These are phyloP conservation scores for Nothophoma quercina DNA, from an alignment of 2,329 filamentous ascomycete genomes.

Conservation along the genomic window DNA sequence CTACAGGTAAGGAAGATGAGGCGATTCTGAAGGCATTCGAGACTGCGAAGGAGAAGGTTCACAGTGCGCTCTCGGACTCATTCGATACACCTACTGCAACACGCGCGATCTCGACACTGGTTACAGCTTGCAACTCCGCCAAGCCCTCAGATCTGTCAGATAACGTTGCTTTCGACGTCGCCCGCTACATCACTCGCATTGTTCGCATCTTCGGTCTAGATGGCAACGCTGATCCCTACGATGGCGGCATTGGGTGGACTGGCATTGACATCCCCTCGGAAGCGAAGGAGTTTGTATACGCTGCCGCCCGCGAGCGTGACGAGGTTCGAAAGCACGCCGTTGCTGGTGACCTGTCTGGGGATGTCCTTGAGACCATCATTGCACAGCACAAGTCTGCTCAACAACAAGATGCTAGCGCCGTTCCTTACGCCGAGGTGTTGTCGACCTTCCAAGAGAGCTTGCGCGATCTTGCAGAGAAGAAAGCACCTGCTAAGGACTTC, in stretches of 20 bases:
- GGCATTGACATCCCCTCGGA: constrained; percentile 68
- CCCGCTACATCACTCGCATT: constrained; percentile 82
- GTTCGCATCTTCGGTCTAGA: constrained; percentile 86
- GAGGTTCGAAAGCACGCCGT: constrained; percentile 64
- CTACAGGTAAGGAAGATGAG: constrained; percentile 45
- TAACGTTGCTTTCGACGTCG: constrained; percentile 62
- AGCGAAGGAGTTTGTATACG: constrained; percentile 68
- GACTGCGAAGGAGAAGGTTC: constrained; percentile 63
- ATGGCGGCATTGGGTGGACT: constrained; percentile 67
- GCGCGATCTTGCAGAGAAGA: constrained; percentile 58
- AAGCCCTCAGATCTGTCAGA: constrained; percentile 52
- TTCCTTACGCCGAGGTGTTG: constrained; percentile 59
- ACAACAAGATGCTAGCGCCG: constrained; percentile 39
- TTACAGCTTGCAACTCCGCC: constrained; percentile 75
- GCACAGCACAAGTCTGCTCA: constrained; percentile 39
- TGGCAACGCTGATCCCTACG: constrained; percentile 56
- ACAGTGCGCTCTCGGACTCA: constrained; percentile 77
- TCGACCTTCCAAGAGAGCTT: constrained; percentile 68
- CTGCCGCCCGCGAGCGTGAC: constrained; percentile 65
- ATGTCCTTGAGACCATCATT: constrained; percentile 50
- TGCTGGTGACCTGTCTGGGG: constrained; percentile 47
- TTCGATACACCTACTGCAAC: constrained; percentile 87
- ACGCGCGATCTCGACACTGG: constrained; percentile 77
- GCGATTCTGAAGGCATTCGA: constrained; percentile 60
- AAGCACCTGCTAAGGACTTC: constrained; percentile 71